Percentiles rank a stretch among this genome's conserved stretches.
These are phyloP conservation scores for Spergularia bocconei DNA, from an alignment of 148 eudicot species.

Conservation along the genomic window DNA sequence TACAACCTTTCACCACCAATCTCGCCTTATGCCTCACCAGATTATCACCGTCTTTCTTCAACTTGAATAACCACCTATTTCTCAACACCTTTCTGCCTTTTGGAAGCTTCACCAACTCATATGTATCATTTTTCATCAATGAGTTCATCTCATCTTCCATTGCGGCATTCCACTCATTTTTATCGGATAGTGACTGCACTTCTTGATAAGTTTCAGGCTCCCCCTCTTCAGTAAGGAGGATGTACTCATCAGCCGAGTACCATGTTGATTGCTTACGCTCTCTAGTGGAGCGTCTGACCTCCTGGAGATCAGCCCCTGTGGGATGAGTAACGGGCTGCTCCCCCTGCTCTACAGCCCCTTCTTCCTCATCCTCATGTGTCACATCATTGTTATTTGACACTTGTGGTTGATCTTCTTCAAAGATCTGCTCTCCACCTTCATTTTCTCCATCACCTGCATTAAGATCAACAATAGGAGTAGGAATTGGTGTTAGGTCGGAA, in stretches of 20 bases:
- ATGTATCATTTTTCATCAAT: slow-evolving; percentile 12
- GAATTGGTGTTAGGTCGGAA: too few species aligned
- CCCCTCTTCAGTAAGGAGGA: slow-evolving; percentile 7
- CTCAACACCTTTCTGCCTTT: slow-evolving; percentile 21
- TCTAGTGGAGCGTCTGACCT: not conserved
- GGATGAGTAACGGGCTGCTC: too few species aligned
- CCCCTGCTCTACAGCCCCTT: too few species aligned
- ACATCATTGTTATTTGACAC: too few species aligned
- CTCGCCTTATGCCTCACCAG: slow-evolving; percentile 16
- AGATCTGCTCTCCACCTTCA: too few species aligned
- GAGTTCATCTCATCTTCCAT: slow-evolving; percentile 26
- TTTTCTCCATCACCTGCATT: too few species aligned
- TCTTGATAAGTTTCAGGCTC: slow-evolving; percentile 20
- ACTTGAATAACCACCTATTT: slow-evolving; percentile 25
- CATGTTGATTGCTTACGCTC: not conserved
- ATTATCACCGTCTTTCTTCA: not conserved
- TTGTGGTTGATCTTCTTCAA: too few species aligned
- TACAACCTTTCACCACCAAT: slow-evolving; percentile 24
- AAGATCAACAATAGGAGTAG: too few species aligned
- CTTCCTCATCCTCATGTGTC: too few species aligned
- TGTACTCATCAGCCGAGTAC: not conserved
- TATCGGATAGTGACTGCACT: not conserved
- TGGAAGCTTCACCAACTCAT: slow-evolving; percentile 18
- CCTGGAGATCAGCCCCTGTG: too few species aligned
- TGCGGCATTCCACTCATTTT: not conserved